phyloP scores from a whole-genome alignment of 495 filamentous ascomycete genomes.

The Daldinia bambusicola region DNA sequence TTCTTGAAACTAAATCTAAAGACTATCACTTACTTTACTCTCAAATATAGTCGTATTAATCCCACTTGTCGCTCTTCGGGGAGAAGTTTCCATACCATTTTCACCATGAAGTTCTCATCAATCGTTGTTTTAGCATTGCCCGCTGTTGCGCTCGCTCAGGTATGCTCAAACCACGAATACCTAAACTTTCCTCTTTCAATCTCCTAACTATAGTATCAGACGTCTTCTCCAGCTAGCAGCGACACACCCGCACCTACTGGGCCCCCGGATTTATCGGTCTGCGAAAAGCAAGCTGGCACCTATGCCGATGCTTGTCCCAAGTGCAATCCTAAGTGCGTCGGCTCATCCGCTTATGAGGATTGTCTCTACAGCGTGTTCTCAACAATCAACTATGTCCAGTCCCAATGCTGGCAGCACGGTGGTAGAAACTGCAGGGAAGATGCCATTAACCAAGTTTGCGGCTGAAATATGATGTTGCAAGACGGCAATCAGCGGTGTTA shows the following conservation, averaged over 20 bases:
- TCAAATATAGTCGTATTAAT: background rate
- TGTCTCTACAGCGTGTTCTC: constrained; percentile 22
- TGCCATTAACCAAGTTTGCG: constrained; percentile 15
- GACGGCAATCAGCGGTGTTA: background rate
- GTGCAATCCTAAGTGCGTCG: constrained; percentile 9
- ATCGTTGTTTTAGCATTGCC: constrained; percentile 5
- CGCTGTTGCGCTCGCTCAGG: constrained; percentile 12
- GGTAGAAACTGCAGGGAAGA: constrained; percentile 7
- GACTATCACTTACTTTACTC: background rate
- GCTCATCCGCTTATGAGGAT: constrained; percentile 7
- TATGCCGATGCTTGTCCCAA: constrained; percentile 22
- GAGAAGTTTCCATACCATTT: background rate
- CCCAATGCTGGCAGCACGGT: constrained; percentile 26
- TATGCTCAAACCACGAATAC: background rate
- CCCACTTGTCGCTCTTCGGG: background rate
- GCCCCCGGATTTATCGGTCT: constrained; percentile 11
- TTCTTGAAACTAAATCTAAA: background rate
- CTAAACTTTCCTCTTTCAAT: background rate
- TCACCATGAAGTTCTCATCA: constrained; percentile 16
- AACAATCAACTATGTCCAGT: constrained; percentile 12
- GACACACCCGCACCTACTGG: background rate
- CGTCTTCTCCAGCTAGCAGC: constrained; percentile 1
- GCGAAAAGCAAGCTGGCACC: constrained; percentile 13
- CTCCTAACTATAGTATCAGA: background rate
- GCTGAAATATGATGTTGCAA: background rate